Percentiles rank a stretch among this genome's conserved stretches.
phyloP scores from a whole-genome alignment of 257 asterid genomes.

The Solanum paucissectum region DNA sequence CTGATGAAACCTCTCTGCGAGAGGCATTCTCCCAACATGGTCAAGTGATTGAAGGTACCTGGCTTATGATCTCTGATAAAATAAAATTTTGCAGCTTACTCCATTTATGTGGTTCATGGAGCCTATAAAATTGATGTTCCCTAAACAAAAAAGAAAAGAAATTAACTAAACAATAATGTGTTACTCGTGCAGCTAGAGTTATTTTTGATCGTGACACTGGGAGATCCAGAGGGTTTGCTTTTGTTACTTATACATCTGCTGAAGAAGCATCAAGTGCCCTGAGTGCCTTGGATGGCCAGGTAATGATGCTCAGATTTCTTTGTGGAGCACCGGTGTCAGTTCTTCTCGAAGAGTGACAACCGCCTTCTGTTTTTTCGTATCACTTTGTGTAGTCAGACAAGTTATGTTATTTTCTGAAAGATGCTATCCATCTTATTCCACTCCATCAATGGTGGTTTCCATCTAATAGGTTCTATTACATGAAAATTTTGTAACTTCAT shows the following conservation, averaged over 20 bases:
- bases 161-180: neutral
- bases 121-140: neutral
- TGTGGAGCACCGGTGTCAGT: neutral
- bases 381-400: neutral
- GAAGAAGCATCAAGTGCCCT: slow-evolving; percentile 79
- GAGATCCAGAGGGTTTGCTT: slow-evolving; percentile 84
- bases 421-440: neutral
- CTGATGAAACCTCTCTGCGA: slow-evolving; percentile 52
- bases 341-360: neutral
- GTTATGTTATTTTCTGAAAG: neutral
- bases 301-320: slow-evolving; percentile 7
- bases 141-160: neutral
- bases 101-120: neutral
- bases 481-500: neutral
- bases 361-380: neutral
- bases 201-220: slow-evolving; percentile 75
- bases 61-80: neutral
- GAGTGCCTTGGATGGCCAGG: slow-evolving; percentile 80
- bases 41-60: slow-evolving; percentile 63
- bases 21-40: slow-evolving; percentile 78
- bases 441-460: neutral
- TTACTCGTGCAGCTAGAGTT: slow-evolving; percentile 45
- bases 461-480: neutral
- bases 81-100: neutral
- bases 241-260: slow-evolving; percentile 56